Evolutionary conservation across 1,284 basidiomycete species (phyloP), one percentile per base, ranked within the genome.

Genomic region (Leccinum huronense): DNA sequence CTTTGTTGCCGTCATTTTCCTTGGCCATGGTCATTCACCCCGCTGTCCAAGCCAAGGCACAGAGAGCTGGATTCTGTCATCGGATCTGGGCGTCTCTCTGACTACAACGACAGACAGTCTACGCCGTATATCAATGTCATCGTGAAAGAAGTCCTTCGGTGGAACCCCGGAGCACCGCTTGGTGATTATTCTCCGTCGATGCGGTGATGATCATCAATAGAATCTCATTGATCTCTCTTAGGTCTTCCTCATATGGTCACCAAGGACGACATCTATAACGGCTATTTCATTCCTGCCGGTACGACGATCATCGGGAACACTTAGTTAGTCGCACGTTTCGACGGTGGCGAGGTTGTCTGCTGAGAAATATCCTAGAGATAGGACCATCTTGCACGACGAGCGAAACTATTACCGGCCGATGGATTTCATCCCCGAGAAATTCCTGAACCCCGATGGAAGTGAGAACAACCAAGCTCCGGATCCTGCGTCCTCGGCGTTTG

Each of bases 101-200:
- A 80, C 55, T 83, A 81, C 62, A 75, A 72, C 36, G 83, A 84
- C 65, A 77, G 79, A 58, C 68, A 70, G n/a, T 77, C 73, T 10
- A 69, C 79, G 60, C 82, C 80, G 9, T 85, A 80, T 51, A 78
- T 82, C 31, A 69, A 75, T 9, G 81, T 81, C 5, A 76, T 84
- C 54, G 75, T 81, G 34, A 82, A 82, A 68, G 83, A 84, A 66
- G 77, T 82, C n/a, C 74, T 83, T 54, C 78, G 83, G 68, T 85
- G 83, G 83, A 80, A 79, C 64, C 82, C 84, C 23, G 80, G 81
- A 31, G 78, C 81, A 30, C 83, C 83, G 59, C 72, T 84, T 57
- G 82, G 83, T 81, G 48, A 61, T 69, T 73, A 62, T 66, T 61
- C 63, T 31, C 67, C 67, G 57, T 7, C 31, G 54, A 66, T 56